These are phyloP conservation scores for Lipomyces starkeyi DNA, from an alignment of 805 yeast species.

Conservation along the genomic window DNA sequence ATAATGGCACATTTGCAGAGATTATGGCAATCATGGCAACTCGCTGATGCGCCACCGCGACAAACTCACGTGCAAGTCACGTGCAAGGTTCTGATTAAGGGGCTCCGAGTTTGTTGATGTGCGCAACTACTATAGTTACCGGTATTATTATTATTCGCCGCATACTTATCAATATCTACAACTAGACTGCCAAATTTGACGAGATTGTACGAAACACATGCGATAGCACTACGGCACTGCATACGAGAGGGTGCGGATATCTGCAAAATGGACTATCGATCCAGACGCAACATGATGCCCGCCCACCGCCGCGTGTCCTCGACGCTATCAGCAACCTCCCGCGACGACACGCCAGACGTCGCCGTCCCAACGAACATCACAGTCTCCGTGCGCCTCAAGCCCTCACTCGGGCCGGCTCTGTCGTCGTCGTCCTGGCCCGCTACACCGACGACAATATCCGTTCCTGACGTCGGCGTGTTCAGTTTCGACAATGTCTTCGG, in stretches of 20 bases:
- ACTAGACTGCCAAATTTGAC: no score
- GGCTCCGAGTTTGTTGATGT: neutral
- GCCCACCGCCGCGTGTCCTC: slow-evolving; percentile 13
- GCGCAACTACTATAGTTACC: no score
- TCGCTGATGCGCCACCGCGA: no score
- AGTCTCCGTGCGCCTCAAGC: slow-evolving; percentile 32
- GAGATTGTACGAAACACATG: neutral
- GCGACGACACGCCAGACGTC: neutral
- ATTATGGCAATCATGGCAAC: no score
- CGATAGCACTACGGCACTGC: neutral
- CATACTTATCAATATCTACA: no score
- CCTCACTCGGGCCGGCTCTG: neutral
- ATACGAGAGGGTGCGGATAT: no score
- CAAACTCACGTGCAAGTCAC: neutral
- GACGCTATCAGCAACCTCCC: neutral
- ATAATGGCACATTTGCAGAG: no score
- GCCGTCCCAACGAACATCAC: slow-evolving; percentile 27
- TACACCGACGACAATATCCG: slow-evolving; percentile 38
- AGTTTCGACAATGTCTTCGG: slow-evolving; percentile 80
- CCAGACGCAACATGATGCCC: slow-evolving; percentile 1
- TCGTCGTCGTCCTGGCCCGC: slow-evolving; percentile 21
- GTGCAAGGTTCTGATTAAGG: neutral
- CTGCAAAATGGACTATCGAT: slow-evolving; percentile 1
- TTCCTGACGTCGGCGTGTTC: slow-evolving; percentile 66
- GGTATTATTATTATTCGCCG: no score